Conservation (phyloP, 2,329 filamentous ascomycete species). For the Pochonia chlamydosporia region DNA sequence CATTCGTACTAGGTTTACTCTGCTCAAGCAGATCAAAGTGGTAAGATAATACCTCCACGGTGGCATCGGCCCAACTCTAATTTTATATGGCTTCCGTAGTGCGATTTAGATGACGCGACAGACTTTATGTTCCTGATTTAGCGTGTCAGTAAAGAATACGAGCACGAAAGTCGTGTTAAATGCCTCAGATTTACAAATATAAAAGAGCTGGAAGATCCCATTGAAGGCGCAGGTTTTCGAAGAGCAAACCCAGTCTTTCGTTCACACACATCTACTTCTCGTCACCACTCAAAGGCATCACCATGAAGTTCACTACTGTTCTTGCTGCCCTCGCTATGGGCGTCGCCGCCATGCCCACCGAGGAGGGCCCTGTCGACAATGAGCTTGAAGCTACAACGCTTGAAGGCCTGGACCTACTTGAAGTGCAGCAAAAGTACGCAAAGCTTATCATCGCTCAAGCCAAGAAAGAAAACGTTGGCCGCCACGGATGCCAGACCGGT, state of each 20-base stretch:
- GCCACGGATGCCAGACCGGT: conserved; percentile 12
- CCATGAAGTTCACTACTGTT: background rate
- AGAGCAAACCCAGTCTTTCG: too few relatives aligned
- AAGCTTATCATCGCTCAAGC: background rate
- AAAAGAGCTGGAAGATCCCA: too few relatives aligned
- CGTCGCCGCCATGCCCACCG: background rate
- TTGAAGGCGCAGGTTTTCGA: too few relatives aligned
- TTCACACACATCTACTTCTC: too few relatives aligned
- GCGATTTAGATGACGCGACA: background rate
- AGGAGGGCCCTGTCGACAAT: background rate
- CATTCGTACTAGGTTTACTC: too few relatives aligned
- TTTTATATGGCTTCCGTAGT: background rate
- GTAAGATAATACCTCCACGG: too few relatives aligned
- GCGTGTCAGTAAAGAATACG: background rate
- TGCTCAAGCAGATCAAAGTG: too few relatives aligned
- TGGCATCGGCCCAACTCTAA: background rate
- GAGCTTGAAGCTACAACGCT: background rate
- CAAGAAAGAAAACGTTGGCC: background rate
- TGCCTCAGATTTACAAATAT: background rate
- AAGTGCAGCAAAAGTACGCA: background rate
- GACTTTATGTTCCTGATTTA: background rate
- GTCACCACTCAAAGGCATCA: too few relatives aligned
- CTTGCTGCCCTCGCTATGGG: background rate
- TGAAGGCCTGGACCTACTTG: background rate
- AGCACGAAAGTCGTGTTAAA: background rate